Conservation (phyloP, 2,329 filamentous ascomycete genomes). For the Colletotrichum eleusines region DNA sequence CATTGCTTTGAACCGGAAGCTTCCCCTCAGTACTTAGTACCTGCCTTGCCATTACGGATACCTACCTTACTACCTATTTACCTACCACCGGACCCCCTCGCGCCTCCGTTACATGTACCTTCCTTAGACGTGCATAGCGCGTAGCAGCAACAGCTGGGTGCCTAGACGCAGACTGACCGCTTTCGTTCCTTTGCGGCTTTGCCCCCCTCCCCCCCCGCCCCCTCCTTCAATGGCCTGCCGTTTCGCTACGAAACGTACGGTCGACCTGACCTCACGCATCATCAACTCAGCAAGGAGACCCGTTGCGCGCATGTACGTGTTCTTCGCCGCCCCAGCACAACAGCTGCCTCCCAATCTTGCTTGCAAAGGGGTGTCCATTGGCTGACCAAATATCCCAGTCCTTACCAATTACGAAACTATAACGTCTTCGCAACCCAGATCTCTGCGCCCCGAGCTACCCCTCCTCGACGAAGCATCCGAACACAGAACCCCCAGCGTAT, state of each 20-base stretch:
- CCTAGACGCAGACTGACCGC: slow-evolving; percentile 31
- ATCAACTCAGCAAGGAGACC: slow-evolving; percentile 25
- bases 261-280: slow-evolving; percentile 35
- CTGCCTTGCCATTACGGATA: slow-evolving; percentile 6
- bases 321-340: neutral
- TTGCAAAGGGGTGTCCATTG: neutral
- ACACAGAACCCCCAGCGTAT: slow-evolving; percentile 38
- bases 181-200: slow-evolving; percentile 38
- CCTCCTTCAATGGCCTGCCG: slow-evolving; percentile 37
- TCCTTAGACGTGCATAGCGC: slow-evolving; percentile 34
- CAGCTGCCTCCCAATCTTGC: neutral
- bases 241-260: slow-evolving; percentile 33
- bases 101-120: slow-evolving; percentile 35
- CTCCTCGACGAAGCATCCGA: slow-evolving; percentile 23
- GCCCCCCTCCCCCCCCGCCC: slow-evolving; percentile 29
- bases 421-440: slow-evolving; percentile 21
- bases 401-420: slow-evolving; percentile 27
- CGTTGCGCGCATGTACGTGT: slow-evolving; percentile 32
- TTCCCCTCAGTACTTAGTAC: slow-evolving; percentile 25
- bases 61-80: neutral
- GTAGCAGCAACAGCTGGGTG: slow-evolving; percentile 24
- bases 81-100: slow-evolving; percentile 32
- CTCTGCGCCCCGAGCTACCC: slow-evolving; percentile 28
- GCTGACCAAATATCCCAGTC: slow-evolving; percentile 9
- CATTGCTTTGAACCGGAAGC: slow-evolving; percentile 25